Evolutionary conservation across 2,329 filamentous ascomycete species (phyloP).

Genomic region (Furcasterigmium sp.): DNA sequence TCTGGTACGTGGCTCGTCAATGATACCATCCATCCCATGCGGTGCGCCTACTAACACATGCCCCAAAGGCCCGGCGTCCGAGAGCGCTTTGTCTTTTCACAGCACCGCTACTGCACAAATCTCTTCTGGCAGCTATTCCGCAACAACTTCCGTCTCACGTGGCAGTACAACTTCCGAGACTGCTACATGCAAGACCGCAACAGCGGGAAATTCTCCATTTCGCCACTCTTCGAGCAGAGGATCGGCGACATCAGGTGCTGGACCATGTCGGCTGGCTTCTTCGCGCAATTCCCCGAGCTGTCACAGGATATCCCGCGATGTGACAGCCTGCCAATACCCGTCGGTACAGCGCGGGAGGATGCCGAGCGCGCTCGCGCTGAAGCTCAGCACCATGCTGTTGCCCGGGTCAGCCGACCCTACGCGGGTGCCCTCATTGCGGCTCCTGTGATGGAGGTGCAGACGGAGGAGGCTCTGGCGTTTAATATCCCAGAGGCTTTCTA

Average conservation of each 20-base stretch:
- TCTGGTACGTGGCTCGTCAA: constrained; percentile 15
- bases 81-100: constrained; percentile 20
- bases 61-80: constrained; percentile 18
- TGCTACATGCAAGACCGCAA: constrained; percentile 17
- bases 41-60: not conserved
- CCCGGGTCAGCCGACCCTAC: no score
- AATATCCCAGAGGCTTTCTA: no score
- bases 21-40: no score
- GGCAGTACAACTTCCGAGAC: constrained; percentile 18
- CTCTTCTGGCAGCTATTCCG: constrained; percentile 20
- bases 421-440: no score
- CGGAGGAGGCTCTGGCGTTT: no score
- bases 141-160: constrained; percentile 15
- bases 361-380: no score
- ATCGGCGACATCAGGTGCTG: constrained; percentile 18
- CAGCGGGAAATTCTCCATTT: constrained; percentile 16
- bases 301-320: constrained; percentile 23
- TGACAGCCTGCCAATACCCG: no score
- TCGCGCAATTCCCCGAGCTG: constrained; percentile 19
- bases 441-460: no score
- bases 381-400: no score
- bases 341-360: no score
- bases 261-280: constrained; percentile 22
- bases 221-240: constrained; percentile 14
- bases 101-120: constrained; percentile 24